These are phyloP conservation scores for Dalbergia cochinchinensis DNA, from an alignment of 306 rosid species.

Conservation along the genomic window DNA sequence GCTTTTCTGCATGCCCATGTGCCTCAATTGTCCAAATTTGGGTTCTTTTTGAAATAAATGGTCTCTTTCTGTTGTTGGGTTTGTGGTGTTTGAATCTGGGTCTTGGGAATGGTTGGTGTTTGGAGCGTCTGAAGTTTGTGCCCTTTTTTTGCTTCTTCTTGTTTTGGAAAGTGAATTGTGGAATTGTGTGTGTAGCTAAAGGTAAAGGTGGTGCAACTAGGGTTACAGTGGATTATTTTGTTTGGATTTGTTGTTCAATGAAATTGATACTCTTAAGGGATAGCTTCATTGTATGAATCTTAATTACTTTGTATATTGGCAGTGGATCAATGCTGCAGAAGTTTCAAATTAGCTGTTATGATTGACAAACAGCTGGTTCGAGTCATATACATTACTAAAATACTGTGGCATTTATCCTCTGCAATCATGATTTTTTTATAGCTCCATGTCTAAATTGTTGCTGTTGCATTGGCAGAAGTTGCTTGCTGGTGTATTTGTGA, in stretches of 20 bases:
- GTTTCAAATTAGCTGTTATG: slow-evolving; percentile 25
- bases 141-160: slow-evolving; percentile 24
- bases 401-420: background rate
- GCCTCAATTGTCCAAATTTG: background rate
- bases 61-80: slow-evolving; percentile 24
- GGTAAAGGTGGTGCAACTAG: background rate
- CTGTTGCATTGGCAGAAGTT: slow-evolving; percentile 13
- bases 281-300: background rate
- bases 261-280: background rate
- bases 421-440: background rate
- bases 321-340: slow-evolving; percentile 26
- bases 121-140: background rate
- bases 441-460: background rate
- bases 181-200: background rate
- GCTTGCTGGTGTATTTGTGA: slow-evolving; percentile 27
- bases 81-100: slow-evolving; percentile 12
- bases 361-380: background rate
- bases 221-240: background rate
- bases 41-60: slow-evolving; percentile 24
- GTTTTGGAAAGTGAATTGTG: slow-evolving; percentile 15
- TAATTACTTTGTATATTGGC: background rate
- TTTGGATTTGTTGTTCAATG: background rate
- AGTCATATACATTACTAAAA: background rate
- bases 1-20: slow-evolving; percentile 33
- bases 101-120: background rate